Conservation (phyloP, 345 rosid species). For the Psidium friedrichsthalianum region DNA sequence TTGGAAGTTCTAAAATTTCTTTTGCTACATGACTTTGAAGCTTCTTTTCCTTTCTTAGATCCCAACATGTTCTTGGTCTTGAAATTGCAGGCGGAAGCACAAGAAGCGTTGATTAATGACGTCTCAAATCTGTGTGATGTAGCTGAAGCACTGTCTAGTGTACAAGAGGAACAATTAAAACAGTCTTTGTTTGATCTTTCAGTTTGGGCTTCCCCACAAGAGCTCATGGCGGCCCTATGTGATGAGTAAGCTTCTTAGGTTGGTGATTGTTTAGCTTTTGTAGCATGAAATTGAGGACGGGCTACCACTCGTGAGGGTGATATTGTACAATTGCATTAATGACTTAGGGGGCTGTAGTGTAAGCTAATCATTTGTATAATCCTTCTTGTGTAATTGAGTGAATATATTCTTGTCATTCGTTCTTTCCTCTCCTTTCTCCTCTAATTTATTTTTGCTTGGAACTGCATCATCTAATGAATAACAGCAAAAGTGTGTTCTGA, state of each 20-base stretch:
- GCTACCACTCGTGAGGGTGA: not conserved
- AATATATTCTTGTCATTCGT: not conserved
- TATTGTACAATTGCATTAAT: not conserved
- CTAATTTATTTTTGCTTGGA: not conserved
- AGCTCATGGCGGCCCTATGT: slow-evolving; percentile 60
- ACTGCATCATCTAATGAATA: not conserved
- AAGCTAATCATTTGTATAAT: not conserved
- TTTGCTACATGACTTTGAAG: not conserved
- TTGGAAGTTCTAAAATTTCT: not conserved
- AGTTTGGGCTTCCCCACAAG: slow-evolving; percentile 65
- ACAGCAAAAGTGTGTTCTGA: not conserved
- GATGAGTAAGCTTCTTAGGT: slow-evolving; percentile 21
- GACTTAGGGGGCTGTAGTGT: not conserved
- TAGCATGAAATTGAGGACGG: not conserved
- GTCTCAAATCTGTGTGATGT: slow-evolving; percentile 50
- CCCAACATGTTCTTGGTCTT: not conserved
- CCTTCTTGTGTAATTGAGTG: slow-evolving; percentile 1
- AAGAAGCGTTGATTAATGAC: slow-evolving; percentile 40
- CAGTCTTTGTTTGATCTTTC: slow-evolving; percentile 41
- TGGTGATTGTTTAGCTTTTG: not conserved
- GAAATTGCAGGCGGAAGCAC: slow-evolving; percentile 48
- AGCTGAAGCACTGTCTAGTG: slow-evolving; percentile 47
- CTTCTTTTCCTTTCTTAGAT: not conserved
- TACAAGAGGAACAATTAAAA: slow-evolving; percentile 31
- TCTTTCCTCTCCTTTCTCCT: not conserved